phyloP scores from a whole-genome alignment of 768 basidiomycete genomes.

The Russula olivacea region DNA sequence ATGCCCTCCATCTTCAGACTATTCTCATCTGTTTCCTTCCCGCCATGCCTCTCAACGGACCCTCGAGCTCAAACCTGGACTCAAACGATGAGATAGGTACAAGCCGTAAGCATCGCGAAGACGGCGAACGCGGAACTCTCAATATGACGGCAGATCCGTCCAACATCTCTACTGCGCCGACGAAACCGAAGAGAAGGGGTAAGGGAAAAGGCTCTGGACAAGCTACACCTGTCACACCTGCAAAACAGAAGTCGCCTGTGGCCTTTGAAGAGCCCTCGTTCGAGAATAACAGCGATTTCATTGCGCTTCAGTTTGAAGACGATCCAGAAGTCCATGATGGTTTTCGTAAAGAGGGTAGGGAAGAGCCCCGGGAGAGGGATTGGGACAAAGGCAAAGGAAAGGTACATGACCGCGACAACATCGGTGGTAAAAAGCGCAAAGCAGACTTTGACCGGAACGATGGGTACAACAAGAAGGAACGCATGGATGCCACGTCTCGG shows the following conservation, averaged over 20 bases:
- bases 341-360: conserved; percentile 1
- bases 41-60: background rate
- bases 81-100: background rate
- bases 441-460: conserved; percentile 45
- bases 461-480: conserved; percentile 48
- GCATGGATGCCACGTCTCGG: conserved; percentile 45
- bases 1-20: background rate
- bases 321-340: conserved; percentile 25
- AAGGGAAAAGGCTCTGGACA: conserved; percentile 8
- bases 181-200: conserved; percentile 5
- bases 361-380: conserved; percentile 17
- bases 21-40: background rate
- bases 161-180: background rate
- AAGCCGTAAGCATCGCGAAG: background rate
- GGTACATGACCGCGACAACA: conserved; percentile 26
- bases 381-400: conserved; percentile 19
- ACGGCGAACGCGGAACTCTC: background rate
- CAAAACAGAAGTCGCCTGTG: background rate
- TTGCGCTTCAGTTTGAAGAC: conserved; percentile 19
- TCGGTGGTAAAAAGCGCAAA: conserved; percentile 43
- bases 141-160: conserved; percentile 7
- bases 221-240: conserved; percentile 1
- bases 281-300: conserved; percentile 18
- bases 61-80: background rate
- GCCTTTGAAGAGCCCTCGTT: conserved; percentile 5